Conservation (phyloP, 2,329 filamentous ascomycete genomes). For the Xylariaceae sp. region DNA sequence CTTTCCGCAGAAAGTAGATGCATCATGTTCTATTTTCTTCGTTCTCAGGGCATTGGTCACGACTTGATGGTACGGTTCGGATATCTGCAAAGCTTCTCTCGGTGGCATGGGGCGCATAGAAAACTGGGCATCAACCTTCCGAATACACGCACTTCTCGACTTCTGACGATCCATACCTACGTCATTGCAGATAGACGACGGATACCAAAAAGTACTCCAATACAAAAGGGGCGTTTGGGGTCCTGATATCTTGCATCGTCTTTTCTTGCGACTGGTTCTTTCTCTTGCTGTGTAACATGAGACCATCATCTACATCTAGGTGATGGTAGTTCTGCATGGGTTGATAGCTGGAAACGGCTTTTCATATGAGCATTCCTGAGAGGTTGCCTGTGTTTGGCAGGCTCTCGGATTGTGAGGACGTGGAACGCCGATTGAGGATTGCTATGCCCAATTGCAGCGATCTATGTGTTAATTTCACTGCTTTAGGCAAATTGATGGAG, state of each 20-base stretch:
- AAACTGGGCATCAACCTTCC: constrained; percentile 44
- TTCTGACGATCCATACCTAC: constrained; percentile 44
- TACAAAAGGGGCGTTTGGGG: constrained; percentile 73
- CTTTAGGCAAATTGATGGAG: constrained; percentile 68
- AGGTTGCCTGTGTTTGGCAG: constrained; percentile 39
- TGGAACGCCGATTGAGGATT: constrained; percentile 69
- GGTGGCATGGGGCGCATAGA: constrained; percentile 58
- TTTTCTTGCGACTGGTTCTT: constrained; percentile 53
- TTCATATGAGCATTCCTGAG: constrained; percentile 59
- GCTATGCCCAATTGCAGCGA: constrained; percentile 64
- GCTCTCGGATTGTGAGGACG: constrained; percentile 60
- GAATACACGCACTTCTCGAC: constrained; percentile 43
- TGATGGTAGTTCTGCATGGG: constrained; percentile 56
- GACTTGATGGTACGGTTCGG: constrained; percentile 62
- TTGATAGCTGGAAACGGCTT: constrained; percentile 66
- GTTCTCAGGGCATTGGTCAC: constrained; percentile 54
- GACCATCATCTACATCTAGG: constrained; percentile 50
- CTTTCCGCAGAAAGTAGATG: constrained; percentile 99
- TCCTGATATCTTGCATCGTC: constrained; percentile 83
- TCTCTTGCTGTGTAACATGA: constrained; percentile 47
- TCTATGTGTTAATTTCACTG: constrained; percentile 54
- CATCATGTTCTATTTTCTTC: constrained; percentile 52
- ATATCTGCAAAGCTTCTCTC: constrained; percentile 62
- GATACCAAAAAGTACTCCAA: constrained; percentile 63
- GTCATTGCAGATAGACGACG: constrained; percentile 76